These are phyloP conservation scores for Tetrahymena thermophila DNA, from an alignment of 73 alveolate species.

Conservation along the genomic window DNA sequence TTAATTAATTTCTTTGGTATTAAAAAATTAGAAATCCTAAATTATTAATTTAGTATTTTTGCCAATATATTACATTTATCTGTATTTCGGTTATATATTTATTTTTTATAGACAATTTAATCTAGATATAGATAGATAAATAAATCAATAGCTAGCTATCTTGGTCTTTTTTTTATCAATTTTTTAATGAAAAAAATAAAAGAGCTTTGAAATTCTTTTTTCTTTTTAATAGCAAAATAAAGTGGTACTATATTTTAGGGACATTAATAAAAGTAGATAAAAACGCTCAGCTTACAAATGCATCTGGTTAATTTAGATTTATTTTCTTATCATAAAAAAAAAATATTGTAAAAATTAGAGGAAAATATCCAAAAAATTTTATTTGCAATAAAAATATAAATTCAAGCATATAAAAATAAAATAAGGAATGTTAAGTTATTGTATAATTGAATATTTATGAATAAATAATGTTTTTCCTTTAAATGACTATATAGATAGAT, in stretches of 20 bases:
- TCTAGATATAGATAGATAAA: background rate
- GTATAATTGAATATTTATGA: too few relatives aligned
- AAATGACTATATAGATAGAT: too few relatives aligned
- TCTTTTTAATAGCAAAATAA: too few relatives aligned
- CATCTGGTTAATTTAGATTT: too few relatives aligned
- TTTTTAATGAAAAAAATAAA: too few relatives aligned
- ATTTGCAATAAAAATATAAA: background rate
- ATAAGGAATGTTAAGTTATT: background rate
- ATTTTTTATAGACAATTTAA: background rate
- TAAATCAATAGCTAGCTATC: too few relatives aligned
- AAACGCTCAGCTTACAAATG: background rate
- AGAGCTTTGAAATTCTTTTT: too few relatives aligned
- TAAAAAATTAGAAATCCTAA: background rate
- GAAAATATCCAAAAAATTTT: background rate
- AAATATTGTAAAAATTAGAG: background rate
- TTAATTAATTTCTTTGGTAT: background rate
- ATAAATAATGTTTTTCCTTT: too few relatives aligned
- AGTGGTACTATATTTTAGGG: background rate
- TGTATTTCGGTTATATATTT: background rate
- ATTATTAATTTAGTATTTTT: too few relatives aligned
- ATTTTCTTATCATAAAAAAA: background rate
- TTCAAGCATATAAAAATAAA: background rate
- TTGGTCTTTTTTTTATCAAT: too few relatives aligned
- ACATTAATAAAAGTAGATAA: background rate
- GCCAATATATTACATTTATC: too few relatives aligned